A percentile compares a stretch with the other conserved stretches of the same genome.
Evolutionary conservation across 1,284 basidiomycete species (phyloP).

Genomic region (Leccinum solheimii): DNA sequence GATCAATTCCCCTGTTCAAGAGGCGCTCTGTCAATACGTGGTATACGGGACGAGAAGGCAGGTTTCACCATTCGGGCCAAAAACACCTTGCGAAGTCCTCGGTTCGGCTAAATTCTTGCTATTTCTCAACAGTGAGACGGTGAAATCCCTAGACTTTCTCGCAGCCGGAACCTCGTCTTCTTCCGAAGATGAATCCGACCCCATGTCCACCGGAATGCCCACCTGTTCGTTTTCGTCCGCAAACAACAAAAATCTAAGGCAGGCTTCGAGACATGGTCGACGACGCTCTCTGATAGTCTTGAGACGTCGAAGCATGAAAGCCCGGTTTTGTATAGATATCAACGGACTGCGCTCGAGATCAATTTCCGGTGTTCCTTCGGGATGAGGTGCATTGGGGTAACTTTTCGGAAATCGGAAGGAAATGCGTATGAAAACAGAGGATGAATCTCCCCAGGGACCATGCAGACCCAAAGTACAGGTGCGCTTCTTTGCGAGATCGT

Average conservation of each 20-base stretch:
- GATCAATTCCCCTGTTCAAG: conserved; percentile 69
- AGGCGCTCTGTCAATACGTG: neutral
- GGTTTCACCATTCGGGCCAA: conserved; percentile 78
- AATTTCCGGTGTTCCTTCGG: conserved; percentile 70
- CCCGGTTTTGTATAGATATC: conserved; percentile 73
- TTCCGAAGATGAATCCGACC: conserved; percentile 56
- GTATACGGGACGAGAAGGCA: neutral
- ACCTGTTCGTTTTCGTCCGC: conserved; percentile 54
- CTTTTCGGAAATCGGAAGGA: conserved; percentile 86
- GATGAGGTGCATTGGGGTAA: conserved; percentile 68
- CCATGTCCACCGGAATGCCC: conserved; percentile 42
- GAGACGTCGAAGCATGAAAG: conserved; percentile 74
- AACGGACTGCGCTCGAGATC: conserved; percentile 84
- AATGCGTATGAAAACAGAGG: conserved; percentile 78
- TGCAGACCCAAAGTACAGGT: conserved; percentile 86
- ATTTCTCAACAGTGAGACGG: conserved; percentile 53
- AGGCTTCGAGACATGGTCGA: conserved; percentile 80
- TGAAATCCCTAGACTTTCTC: conserved; percentile 49
- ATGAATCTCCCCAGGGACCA: conserved; percentile 87
- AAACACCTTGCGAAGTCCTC: conserved; percentile 77
- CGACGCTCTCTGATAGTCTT: conserved; percentile 68
- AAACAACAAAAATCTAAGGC: conserved; percentile 78
- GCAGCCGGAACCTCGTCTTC: conserved; percentile 40
- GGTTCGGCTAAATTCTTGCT: conserved; percentile 80
- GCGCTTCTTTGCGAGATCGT: conserved; percentile 77